These are phyloP conservation scores for Aspergillus oerlinghausenensis DNA, from an alignment of 2,329 filamentous ascomycete genomes.

Conservation along the genomic window DNA sequence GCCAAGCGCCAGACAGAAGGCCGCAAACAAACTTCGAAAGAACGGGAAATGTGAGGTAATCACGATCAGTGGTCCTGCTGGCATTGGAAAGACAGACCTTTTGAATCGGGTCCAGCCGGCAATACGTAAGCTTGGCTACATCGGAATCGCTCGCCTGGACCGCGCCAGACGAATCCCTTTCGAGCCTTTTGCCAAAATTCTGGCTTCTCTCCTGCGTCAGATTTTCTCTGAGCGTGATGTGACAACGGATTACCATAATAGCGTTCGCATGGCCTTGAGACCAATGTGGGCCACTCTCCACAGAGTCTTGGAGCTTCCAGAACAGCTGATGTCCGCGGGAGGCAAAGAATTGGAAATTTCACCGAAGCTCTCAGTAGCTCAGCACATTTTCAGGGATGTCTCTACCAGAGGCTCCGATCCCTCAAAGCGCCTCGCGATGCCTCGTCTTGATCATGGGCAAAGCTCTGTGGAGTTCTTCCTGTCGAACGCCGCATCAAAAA, in stretches of 20 bases:
- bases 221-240: conserved; percentile 63
- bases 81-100: conserved; percentile 58
- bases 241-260: conserved; percentile 57
- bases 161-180: conserved; percentile 56
- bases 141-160: conserved; percentile 58
- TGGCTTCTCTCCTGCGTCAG: conserved; percentile 59
- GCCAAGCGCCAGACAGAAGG: conserved; percentile 35
- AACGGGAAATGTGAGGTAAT: conserved; percentile 58
- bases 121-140: conserved; percentile 57
- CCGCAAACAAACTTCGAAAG: conserved; percentile 46
- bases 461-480: conserved; percentile 35
- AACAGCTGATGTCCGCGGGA: conserved; percentile 54
- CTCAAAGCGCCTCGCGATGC: conserved; percentile 27
- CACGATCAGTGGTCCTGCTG: conserved; percentile 52
- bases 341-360: conserved; percentile 32
- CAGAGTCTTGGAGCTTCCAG: conserved; percentile 57
- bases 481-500: conserved; percentile 39
- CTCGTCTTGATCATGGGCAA: conserved; percentile 33
- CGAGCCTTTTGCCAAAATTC: conserved; percentile 56
- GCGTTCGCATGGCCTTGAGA: conserved; percentile 50
- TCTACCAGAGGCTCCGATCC: conserved; percentile 24
- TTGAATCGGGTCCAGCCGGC: conserved; percentile 54
- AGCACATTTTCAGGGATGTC: conserved; percentile 29
- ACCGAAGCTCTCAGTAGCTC: conserved; percentile 23
- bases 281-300: conserved; percentile 57